These are phyloP conservation scores for Amaranthus cruentus DNA, from an alignment of 148 eudicot species.

Conservation along the genomic window DNA sequence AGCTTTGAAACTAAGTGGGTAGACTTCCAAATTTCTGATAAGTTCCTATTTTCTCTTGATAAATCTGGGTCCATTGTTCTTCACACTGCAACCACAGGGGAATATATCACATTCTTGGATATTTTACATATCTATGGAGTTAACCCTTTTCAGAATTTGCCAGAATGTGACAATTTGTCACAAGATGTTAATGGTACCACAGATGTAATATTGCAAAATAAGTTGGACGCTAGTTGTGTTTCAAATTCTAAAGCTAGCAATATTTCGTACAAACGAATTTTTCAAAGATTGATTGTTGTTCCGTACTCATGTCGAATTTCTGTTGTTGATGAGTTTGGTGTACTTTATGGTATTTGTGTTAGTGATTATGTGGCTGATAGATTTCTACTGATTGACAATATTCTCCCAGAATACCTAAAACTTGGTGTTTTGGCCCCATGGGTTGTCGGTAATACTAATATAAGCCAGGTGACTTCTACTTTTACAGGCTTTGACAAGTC, in stretches of 20 bases:
- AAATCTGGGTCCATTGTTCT: constrained; percentile 51
- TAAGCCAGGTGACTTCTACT: constrained; percentile 45
- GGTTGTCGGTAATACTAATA: constrained; percentile 65
- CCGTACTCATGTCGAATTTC: constrained; percentile 58
- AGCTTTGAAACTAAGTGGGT: constrained; percentile 56
- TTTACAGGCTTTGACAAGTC: constrained; percentile 27
- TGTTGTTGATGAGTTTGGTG: constrained; percentile 68
- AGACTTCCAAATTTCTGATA: constrained; percentile 73
- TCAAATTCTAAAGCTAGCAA: constrained; percentile 19
- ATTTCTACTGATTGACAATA: constrained; percentile 33
- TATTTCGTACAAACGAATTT: constrained; percentile 34
- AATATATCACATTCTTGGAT: constrained; percentile 46
- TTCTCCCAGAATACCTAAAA: constrained; percentile 42
- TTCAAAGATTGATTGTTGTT: constrained; percentile 56
- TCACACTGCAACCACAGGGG: constrained; percentile 61
- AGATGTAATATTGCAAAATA: constrained; percentile 17
- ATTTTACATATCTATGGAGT: constrained; percentile 39
- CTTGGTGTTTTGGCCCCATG: constrained; percentile 62
- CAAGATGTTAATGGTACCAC: constrained; percentile 21
- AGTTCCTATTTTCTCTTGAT: constrained; percentile 71
- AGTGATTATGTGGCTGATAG: constrained; percentile 47
- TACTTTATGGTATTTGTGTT: constrained; percentile 44
- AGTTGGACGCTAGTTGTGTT: constrained; percentile 21
- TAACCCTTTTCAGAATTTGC: constrained; percentile 25
- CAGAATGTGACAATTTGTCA: constrained; percentile 23